Evolutionary conservation across 352 stramenopile species (phyloP).

Genomic region (Pythium rhizo-oryzae): DNA sequence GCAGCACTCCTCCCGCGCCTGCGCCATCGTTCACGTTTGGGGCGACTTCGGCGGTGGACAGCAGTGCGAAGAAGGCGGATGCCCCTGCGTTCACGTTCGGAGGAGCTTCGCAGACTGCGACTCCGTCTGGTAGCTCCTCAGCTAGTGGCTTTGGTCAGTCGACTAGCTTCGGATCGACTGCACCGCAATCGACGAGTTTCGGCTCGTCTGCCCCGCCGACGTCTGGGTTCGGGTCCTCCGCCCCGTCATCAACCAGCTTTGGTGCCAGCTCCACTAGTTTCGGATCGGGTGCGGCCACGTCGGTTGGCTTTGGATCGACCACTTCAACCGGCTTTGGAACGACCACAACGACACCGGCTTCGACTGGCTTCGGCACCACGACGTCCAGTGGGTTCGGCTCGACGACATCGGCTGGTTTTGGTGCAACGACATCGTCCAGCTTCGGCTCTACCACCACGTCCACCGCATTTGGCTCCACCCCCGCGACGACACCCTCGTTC

Average conservation of each 20-base stretch:
- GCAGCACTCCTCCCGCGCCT: background rate
- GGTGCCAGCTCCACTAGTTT: slow-evolving; percentile 6
- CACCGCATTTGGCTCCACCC: slow-evolving; percentile 41
- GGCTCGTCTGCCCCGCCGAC: background rate
- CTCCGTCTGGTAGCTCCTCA: background rate
- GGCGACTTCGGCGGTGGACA: slow-evolving; percentile 1
- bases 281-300: background rate
- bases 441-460: slow-evolving; percentile 36
- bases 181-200: background rate
- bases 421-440: slow-evolving; percentile 19
- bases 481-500: slow-evolving; percentile 41
- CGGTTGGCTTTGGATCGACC: slow-evolving; percentile 6
- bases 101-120: slow-evolving; percentile 10
- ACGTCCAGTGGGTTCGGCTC: slow-evolving; percentile 25
- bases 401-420: slow-evolving; percentile 35
- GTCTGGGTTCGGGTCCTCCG: slow-evolving; percentile 15
- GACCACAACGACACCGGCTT: slow-evolving; percentile 7
- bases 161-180: slow-evolving; percentile 6
- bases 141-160: slow-evolving; percentile 8
- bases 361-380: slow-evolving; percentile 19
- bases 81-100: slow-evolving; percentile 39
- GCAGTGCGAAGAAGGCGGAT: slow-evolving; percentile 18
- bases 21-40: slow-evolving; percentile 32
- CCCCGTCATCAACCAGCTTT: slow-evolving; percentile 17
- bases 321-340: slow-evolving; percentile 44